Evolutionary conservation across 352 stramenopile genomes (phyloP).

Genomic region (Blastocystis sp.): DNA sequence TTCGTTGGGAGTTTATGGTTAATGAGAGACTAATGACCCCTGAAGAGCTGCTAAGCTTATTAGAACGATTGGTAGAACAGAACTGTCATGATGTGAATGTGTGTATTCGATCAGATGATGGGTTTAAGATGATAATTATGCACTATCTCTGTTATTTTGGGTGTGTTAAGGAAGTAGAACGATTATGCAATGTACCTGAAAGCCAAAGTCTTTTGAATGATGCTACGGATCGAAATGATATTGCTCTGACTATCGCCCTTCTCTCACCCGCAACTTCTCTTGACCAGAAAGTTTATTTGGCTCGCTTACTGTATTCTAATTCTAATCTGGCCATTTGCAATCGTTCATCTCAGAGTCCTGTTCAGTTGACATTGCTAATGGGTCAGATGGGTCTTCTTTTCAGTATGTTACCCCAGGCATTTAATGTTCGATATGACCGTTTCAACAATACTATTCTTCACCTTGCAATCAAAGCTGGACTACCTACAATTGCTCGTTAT

Average conservation of each 20-base stretch:
- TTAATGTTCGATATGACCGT: neutral
- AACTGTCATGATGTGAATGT: neutral
- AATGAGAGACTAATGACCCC: neutral
- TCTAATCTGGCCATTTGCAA: constrained; percentile 47
- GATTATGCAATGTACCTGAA: neutral
- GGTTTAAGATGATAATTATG: constrained; percentile 36
- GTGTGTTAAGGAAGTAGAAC: neutral
- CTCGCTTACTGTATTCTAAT: neutral
- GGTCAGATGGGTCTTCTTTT: constrained; percentile 41
- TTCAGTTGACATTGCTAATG: constrained; percentile 28
- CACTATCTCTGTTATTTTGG: constrained; percentile 42
- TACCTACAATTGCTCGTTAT: constrained; percentile 38
- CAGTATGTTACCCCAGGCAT: constrained; percentile 17
- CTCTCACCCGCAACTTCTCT: neutral
- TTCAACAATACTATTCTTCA: constrained; percentile 57
- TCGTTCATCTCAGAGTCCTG: constrained; percentile 36
- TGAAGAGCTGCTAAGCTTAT: neutral
- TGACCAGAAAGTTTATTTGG: neutral
- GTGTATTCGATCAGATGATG: constrained; percentile 20
- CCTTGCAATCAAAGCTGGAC: constrained; percentile 43
- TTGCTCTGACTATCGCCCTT: constrained; percentile 49
- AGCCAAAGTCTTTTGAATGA: constrained; percentile 11
- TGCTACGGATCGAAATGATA: neutral
- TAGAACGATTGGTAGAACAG: neutral
- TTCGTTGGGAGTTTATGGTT: constrained; percentile 52